Conservation (phyloP, 495 filamentous ascomycete genomes). For the Lepraria neglecta region DNA sequence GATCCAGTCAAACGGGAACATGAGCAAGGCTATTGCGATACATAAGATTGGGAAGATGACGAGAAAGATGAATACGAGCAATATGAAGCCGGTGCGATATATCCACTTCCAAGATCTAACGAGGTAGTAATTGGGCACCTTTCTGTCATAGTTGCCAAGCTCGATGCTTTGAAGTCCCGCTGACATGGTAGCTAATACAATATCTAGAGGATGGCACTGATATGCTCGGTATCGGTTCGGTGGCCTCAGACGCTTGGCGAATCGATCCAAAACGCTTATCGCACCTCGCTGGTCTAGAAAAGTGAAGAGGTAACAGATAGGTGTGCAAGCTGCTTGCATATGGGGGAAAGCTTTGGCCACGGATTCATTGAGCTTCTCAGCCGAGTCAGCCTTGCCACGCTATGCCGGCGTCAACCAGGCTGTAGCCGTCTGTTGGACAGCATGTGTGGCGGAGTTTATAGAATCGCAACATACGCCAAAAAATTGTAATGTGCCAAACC, state of each 20-base stretch:
- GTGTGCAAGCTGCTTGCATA: not conserved
- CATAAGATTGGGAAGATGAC: not conserved
- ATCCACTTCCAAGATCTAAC: slow-evolving; percentile 12
- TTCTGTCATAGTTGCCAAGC: slow-evolving; percentile 2
- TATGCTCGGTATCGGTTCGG: not conserved
- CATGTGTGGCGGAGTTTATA: not conserved
- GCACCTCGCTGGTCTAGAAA: not conserved
- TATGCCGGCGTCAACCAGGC: slow-evolving; percentile 5
- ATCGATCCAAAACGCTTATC: not conserved
- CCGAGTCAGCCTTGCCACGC: not conserved
- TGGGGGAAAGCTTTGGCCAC: not conserved
- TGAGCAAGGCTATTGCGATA: not conserved
- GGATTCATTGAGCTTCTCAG: not conserved
- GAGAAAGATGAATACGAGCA: slow-evolving; percentile 6
- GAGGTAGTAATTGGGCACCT: slow-evolving; percentile 9
- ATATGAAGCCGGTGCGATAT: slow-evolving; percentile 1
- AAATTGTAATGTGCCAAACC: not conserved
- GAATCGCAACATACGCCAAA: not conserved
- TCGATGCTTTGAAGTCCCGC: not conserved
- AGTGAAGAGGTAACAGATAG: too few species aligned
- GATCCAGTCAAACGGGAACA: slow-evolving; percentile 7
- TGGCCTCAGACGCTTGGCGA: not conserved
- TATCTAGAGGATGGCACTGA: not conserved
- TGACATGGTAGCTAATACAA: slow-evolving; percentile 2
- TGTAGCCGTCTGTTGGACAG: not conserved